Evolutionary conservation across 2,329 filamentous ascomycete genomes (phyloP).

Genomic region (Aspergillus sojae): DNA sequence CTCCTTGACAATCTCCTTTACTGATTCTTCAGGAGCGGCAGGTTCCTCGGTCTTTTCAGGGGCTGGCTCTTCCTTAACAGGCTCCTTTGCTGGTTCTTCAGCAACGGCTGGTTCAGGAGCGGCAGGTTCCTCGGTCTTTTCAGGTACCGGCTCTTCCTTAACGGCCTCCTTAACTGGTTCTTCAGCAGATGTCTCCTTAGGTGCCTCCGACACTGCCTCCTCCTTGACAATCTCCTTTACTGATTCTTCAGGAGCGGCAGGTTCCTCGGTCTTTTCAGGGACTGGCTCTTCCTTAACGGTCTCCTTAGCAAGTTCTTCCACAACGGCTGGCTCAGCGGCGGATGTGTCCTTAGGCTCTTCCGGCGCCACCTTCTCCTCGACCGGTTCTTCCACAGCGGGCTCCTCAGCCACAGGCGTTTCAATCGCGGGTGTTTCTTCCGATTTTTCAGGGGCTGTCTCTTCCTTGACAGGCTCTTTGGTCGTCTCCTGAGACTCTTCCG

Average conservation of each 20-base stretch:
- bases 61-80: constrained; percentile 12
- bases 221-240: constrained; percentile 1
- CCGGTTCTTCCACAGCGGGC: background rate
- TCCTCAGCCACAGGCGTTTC: background rate
- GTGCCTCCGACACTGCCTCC: constrained; percentile 12
- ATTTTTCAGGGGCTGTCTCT: background rate
- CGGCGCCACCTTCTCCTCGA: background rate
- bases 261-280: too few species aligned
- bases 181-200: constrained; percentile 5
- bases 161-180: constrained; percentile 7
- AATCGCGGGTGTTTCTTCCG: background rate
- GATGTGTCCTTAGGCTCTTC: background rate
- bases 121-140: constrained; percentile 13
- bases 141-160: constrained; percentile 13
- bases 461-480: background rate
- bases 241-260: too few species aligned
- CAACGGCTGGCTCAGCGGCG: background rate
- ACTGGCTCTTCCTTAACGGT: background rate
- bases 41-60: constrained; percentile 12
- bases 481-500: constrained; percentile 16
- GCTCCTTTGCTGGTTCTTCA: constrained; percentile 6
- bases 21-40: constrained; percentile 4
- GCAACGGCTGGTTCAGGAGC: constrained; percentile 1
- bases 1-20: background rate
- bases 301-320: background rate